phyloP scores from a whole-genome alignment of 2,329 filamentous ascomycete genomes.

The Fusarium mundagurra region DNA sequence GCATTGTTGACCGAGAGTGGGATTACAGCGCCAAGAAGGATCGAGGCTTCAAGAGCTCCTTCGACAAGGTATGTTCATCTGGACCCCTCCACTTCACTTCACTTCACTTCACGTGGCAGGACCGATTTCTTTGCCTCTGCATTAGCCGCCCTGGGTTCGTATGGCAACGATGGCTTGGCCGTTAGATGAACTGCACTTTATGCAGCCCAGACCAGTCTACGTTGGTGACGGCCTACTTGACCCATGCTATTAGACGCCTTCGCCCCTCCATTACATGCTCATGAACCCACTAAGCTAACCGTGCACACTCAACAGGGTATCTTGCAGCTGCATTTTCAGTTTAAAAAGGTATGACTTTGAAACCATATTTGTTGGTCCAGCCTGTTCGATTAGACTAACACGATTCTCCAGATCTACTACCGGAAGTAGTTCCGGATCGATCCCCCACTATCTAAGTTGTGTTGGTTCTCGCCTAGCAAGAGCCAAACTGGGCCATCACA shows the following conservation, averaged over 20 bases:
- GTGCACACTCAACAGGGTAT: constrained; percentile 73
- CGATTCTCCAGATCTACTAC: constrained; percentile 61
- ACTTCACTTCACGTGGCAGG: constrained; percentile 23
- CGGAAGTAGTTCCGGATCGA: constrained; percentile 54
- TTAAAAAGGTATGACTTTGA: constrained; percentile 81
- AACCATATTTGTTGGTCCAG: neutral
- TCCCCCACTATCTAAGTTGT: neutral
- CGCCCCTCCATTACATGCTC: neutral
- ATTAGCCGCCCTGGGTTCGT: constrained; percentile 15
- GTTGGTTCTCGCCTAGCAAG: constrained; percentile 3
- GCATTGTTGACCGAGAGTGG: constrained; percentile 98
- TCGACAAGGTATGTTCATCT: constrained; percentile 82
- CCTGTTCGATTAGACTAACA: constrained; percentile 35
- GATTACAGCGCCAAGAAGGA: constrained; percentile 97
- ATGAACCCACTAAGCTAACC: constrained; percentile 29
- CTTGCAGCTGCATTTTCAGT: constrained; percentile 95
- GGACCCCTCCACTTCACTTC: constrained; percentile 6
- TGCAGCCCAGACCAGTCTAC: constrained; percentile 18
- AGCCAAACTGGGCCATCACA: neutral
- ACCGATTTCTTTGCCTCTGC: constrained; percentile 13
- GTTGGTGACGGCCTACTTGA: constrained; percentile 16
- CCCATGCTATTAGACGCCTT: constrained; percentile 4
- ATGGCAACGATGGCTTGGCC: constrained; percentile 8
- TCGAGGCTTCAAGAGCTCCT: constrained; percentile 93
- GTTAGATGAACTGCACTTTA: constrained; percentile 18